phyloP scores from a whole-genome alignment of 371 early-diverging fungal species.

The Umbelopsis sp. region DNA sequence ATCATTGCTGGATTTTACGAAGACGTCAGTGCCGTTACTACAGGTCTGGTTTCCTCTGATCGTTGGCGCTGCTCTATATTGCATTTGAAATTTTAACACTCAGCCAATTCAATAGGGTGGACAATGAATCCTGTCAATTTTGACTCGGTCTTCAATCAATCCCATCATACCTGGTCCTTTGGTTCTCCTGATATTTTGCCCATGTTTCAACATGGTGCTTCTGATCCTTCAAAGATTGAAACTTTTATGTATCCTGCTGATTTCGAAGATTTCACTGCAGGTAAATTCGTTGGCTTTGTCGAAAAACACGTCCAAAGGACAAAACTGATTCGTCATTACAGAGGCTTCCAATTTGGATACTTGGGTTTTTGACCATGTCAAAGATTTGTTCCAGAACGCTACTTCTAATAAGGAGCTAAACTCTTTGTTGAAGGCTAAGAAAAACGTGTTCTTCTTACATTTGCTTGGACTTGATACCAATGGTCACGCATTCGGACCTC shows the following conservation, averaged over 20 bases:
- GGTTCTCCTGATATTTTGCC: constrained; percentile 97
- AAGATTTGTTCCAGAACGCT: constrained; percentile 43
- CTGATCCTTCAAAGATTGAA: constrained; percentile 75
- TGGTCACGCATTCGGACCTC: constrained; percentile 89
- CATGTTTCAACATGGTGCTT: constrained; percentile 93
- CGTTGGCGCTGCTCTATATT: not conserved
- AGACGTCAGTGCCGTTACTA: constrained; percentile 96
- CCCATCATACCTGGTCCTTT: constrained; percentile 93
- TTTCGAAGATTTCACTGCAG: constrained; percentile 87
- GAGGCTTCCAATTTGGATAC: constrained; percentile 86
- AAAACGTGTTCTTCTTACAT: constrained; percentile 90
- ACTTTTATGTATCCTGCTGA: constrained; percentile 90
- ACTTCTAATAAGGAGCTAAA: constrained; percentile 53
- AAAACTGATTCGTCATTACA: constrained; percentile 26
- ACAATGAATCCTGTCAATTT: constrained; percentile 96
- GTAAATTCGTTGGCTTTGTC: constrained; percentile 32
- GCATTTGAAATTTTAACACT: not conserved
- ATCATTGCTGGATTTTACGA: constrained; percentile 97
- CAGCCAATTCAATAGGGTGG: constrained; percentile 73
- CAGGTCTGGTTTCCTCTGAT: constrained; percentile 52
- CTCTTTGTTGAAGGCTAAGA: constrained; percentile 67
- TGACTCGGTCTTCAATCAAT: constrained; percentile 94
- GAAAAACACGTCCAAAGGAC: not conserved
- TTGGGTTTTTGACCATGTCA: constrained; percentile 85
- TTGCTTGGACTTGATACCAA: constrained; percentile 94